Conservation (phyloP, 305 asterid genomes). For the Fraxinus baroniana region DNA sequence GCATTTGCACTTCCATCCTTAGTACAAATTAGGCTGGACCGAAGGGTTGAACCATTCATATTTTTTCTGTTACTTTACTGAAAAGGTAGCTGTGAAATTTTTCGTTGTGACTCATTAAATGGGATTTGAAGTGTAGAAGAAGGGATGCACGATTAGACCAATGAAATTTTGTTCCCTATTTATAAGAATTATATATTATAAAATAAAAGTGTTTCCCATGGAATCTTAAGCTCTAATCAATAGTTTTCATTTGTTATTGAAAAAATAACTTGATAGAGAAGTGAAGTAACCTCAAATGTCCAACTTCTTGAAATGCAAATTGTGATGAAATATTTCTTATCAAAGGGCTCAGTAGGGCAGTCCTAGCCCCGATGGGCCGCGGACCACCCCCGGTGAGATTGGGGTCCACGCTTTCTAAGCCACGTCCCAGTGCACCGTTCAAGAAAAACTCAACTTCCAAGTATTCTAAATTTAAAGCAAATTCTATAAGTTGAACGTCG, state of each 20-base stretch:
- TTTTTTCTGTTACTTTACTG: no score
- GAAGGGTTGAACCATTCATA: no score
- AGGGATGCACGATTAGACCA: not conserved
- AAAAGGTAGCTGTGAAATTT: no score
- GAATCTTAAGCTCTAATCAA: not conserved
- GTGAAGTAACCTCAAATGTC: constrained; percentile 39
- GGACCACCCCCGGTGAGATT: constrained; percentile 45
- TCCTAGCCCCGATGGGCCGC: constrained; percentile 32
- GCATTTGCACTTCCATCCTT: not conserved
- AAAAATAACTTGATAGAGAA: not conserved
- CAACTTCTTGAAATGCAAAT: constrained; percentile 55
- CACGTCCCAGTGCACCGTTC: constrained; percentile 43
- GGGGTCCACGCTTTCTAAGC: constrained; percentile 40
- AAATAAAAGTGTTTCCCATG: not conserved
- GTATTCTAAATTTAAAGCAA: constrained; percentile 48
- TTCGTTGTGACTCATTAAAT: not conserved
- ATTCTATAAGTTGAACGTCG: constrained; percentile 40
- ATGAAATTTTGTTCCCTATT: no score
- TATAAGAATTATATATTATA: not conserved
- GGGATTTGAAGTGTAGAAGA: not conserved
- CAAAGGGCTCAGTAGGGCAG: constrained; percentile 36
- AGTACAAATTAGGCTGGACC: no score
- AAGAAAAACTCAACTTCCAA: constrained; percentile 57
- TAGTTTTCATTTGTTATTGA: not conserved
- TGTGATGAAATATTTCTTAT: constrained; percentile 38